Evolutionary conservation across 2,329 filamentous ascomycete species (phyloP).

Genomic region (Cladophialophora chaetospira): DNA sequence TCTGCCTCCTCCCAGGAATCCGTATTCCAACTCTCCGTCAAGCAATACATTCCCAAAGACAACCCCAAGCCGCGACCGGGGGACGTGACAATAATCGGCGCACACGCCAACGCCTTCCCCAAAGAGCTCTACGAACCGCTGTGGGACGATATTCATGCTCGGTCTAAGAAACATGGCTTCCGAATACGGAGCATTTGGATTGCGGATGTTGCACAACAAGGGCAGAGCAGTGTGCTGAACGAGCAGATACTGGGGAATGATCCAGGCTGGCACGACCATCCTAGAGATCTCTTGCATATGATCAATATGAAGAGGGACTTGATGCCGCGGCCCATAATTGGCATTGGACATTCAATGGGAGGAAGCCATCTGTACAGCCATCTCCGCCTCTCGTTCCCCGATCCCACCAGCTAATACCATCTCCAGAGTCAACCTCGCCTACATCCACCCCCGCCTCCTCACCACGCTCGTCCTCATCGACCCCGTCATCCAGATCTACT

Average conservation of each 20-base stretch:
- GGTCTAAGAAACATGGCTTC: constrained; percentile 61
- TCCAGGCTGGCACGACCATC: constrained; percentile 75
- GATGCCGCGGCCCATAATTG: constrained; percentile 66
- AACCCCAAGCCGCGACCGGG: constrained; percentile 48
- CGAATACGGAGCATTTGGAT: constrained; percentile 74
- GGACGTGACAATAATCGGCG: constrained; percentile 57
- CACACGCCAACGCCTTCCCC: constrained; percentile 58
- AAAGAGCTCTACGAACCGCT: constrained; percentile 77
- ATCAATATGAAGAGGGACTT: constrained; percentile 38
- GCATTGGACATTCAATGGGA: constrained; percentile 84
- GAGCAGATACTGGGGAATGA: constrained; percentile 73
- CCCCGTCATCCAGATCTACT: constrained; percentile 41
- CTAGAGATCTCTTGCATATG: constrained; percentile 71
- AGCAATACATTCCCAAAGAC: constrained; percentile 57
- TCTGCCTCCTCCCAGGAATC: constrained; percentile 53
- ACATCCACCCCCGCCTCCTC: constrained; percentile 76
- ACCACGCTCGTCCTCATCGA: constrained; percentile 73
- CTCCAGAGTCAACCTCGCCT: constrained; percentile 31
- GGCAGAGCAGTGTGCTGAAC: constrained; percentile 72
- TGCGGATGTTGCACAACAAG: constrained; percentile 76
- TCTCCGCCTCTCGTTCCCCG: neutral
- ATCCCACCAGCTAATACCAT: neutral
- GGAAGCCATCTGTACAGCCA: constrained; percentile 57
- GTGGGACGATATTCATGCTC: constrained; percentile 72
- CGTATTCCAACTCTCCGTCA: constrained; percentile 53